phyloP scores from a whole-genome alignment of 164 flowering plant genomes.

The Saururus chinensis region DNA sequence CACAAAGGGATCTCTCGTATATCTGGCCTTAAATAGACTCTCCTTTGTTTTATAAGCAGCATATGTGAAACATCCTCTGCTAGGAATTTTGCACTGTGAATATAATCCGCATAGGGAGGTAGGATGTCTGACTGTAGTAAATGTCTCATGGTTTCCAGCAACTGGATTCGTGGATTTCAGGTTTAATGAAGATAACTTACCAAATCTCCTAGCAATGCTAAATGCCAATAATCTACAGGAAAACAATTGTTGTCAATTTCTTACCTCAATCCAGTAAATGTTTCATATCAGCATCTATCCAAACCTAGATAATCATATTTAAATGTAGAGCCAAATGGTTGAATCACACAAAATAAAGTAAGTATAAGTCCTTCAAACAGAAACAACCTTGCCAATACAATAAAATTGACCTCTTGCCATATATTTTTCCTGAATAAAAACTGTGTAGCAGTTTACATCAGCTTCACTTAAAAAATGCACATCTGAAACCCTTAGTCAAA shows the following conservation, averaged over 20 bases:
- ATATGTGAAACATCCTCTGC: slow-evolving; percentile 17
- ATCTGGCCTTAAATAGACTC: slow-evolving; percentile 4
- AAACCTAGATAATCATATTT: too few relatives aligned
- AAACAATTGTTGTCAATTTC: neutral
- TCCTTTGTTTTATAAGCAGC: slow-evolving; percentile 7
- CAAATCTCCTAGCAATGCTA: slow-evolving; percentile 26
- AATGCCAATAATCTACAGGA: slow-evolving; percentile 34
- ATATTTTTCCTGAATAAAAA: too few relatives aligned
- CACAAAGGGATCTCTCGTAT: slow-evolving; percentile 22
- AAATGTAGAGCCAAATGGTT: too few relatives aligned
- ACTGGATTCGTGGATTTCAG: slow-evolving; percentile 15
- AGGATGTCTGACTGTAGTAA: slow-evolving; percentile 16
- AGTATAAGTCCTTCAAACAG: too few relatives aligned
- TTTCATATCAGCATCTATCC: too few relatives aligned
- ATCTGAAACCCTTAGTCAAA: too few relatives aligned
- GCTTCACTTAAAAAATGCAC: too few relatives aligned
- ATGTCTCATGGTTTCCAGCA: slow-evolving; percentile 18
- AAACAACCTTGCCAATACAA: too few relatives aligned
- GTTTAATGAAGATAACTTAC: slow-evolving; percentile 11
- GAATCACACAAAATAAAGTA: too few relatives aligned
- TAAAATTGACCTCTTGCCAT: too few relatives aligned
- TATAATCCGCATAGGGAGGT: slow-evolving; percentile 19
- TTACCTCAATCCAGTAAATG: too few relatives aligned
- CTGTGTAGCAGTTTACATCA: too few relatives aligned
- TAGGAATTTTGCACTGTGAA: slow-evolving; percentile 13